Evolutionary conservation across 768 basidiomycete genomes (phyloP), one percentile per base, ranked within the genome.

Genomic region (Boletellus sp.): DNA sequence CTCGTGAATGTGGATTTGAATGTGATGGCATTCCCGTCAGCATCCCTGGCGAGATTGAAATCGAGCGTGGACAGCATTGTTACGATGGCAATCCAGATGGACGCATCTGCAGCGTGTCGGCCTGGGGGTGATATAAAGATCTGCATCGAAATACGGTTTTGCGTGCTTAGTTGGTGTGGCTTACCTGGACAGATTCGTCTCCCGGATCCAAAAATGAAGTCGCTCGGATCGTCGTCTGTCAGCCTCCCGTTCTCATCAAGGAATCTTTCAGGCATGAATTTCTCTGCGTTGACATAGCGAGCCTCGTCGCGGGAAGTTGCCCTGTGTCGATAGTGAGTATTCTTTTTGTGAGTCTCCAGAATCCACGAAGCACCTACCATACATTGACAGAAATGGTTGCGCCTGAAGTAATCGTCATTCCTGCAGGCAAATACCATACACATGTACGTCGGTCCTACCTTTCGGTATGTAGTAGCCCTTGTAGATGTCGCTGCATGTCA

Each of bases 261-360:
- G 35, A 57, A 54, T 12, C 52, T 33, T 39, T 57, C 55, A 6
- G 50, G 56, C 2, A 45, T 51, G 44, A 57, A 57, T 12, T 41
- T 15, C 19, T 46, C 41, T 22, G 42, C 23, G 11, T 54, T 31
- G 4, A 45, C 48, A 28, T 53, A 56, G 28, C 48, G 51, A 22
- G 33, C 20, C 38, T 53, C 55, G 20, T 56, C 43, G 20, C 42
- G 51, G 7, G 48, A 28, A n/a, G 45, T 50, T 31, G 38, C 43
- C 42, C 43, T 45, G 17, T n/a, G 5, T 16, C 3, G 16, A 17
- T 13, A 13, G 12, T 22, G 33, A 45, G 15, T 35, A 2, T 35
- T 13, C 13, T 9, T 10, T 16, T 2, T 24, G 6, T n/a, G 10
- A 24, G 4, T 23, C 4, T 19, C 37, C 10, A 5, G 7, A 8